Conservation (phyloP, 169 alveolate species). For the Cryptosporidium baileyi region DNA sequence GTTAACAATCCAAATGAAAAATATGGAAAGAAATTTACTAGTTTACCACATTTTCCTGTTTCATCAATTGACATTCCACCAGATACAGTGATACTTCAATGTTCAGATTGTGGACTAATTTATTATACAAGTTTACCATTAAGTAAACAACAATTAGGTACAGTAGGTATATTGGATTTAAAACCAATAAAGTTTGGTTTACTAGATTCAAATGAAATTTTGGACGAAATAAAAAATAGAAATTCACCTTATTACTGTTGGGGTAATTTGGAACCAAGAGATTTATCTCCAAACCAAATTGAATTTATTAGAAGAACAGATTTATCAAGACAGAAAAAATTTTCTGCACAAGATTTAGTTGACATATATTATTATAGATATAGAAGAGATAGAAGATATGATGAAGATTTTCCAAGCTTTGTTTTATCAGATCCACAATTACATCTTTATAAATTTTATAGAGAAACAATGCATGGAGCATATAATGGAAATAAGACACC, state of each 20-base stretch:
- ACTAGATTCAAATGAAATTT: neutral
- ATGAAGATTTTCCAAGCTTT: conserved; percentile 23
- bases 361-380: conserved; percentile 56
- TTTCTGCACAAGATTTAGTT: conserved; percentile 40
- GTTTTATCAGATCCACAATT: conserved; percentile 41
- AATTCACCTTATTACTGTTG: conserved; percentile 62
- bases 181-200: conserved; percentile 31
- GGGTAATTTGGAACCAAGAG: conserved; percentile 67
- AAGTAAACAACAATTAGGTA: conserved; percentile 47
- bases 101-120: conserved; percentile 48
- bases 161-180: conserved; percentile 47
- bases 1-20: neutral
- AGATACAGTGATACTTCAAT: conserved; percentile 44
- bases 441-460: conserved; percentile 49
- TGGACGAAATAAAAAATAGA: conserved; percentile 25
- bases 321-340: conserved; percentile 1
- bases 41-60: conserved; percentile 44
- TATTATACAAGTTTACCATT: conserved; percentile 46
- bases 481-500: conserved; percentile 58
- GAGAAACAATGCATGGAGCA: conserved; percentile 66
- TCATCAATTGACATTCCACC: conserved; percentile 56
- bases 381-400: conserved; percentile 62
- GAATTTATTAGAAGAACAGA: conserved; percentile 38
- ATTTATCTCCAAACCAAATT: conserved; percentile 53
- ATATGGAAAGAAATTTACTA: neutral